A percentile compares a stretch with the other conserved stretches of the same genome.
phyloP scores from a whole-genome alignment of 2,329 filamentous ascomycete genomes.

The Monilinia vaccinii-corymbosi region DNA sequence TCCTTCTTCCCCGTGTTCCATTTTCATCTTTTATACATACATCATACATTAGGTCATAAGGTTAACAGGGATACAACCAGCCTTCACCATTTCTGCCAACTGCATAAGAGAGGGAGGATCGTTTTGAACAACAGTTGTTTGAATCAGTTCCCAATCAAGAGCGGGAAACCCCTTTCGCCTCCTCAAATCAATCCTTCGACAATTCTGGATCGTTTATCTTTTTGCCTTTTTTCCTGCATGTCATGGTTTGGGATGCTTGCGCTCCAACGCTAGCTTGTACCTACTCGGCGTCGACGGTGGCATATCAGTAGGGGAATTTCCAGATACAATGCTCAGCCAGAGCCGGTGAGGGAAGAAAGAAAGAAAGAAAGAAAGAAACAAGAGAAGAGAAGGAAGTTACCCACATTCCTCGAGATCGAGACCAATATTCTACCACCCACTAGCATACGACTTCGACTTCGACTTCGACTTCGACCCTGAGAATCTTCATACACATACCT shows the following conservation, averaged over 20 bases:
- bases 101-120: background rate
- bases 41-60: no score
- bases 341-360: constrained; percentile 17
- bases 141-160: background rate
- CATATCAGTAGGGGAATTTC: background rate
- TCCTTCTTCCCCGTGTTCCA: no score
- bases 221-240: background rate
- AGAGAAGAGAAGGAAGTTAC: no score
- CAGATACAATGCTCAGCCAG: constrained; percentile 20
- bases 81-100: constrained; percentile 8
- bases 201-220: background rate
- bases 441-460: background rate
- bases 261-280: background rate
- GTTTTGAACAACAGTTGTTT: background rate
- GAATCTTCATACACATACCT: background rate
- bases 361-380: constrained; percentile 16
- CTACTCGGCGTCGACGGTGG: constrained; percentile 1
- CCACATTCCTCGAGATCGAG: background rate
- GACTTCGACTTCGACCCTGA: background rate
- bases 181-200: background rate
- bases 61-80: constrained; percentile 7
- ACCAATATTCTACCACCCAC: background rate
- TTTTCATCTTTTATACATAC: no score
- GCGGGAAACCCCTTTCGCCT: background rate
- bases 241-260: background rate